Percentiles rank a stretch among this genome's conserved stretches.
phyloP scores from a whole-genome alignment of 495 filamentous ascomycete genomes.

The Penicillium longicatenatum region DNA sequence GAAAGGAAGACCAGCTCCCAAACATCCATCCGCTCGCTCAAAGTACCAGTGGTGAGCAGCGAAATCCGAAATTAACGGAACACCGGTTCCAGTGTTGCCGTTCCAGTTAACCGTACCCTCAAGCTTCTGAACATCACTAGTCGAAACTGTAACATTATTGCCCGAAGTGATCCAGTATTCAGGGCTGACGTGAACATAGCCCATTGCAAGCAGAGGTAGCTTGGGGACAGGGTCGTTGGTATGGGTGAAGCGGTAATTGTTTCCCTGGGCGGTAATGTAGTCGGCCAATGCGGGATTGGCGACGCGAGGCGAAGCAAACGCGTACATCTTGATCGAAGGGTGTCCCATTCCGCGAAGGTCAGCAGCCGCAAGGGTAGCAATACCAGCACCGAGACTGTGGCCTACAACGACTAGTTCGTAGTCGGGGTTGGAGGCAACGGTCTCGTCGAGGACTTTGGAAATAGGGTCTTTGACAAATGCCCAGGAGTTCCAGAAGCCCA shows the following conservation, averaged over 20 bases:
- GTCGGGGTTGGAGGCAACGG: slow-evolving; percentile 39
- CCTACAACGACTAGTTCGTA: slow-evolving; percentile 60
- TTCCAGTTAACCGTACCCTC: slow-evolving; percentile 34
- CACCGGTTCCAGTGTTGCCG: slow-evolving; percentile 46
- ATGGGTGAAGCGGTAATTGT: slow-evolving; percentile 67
- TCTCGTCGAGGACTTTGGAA: slow-evolving; percentile 33
- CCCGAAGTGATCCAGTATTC: slow-evolving; percentile 58
- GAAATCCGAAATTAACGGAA: slow-evolving; percentile 18
- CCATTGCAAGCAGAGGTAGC: slow-evolving; percentile 56
- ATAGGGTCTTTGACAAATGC: slow-evolving; percentile 40
- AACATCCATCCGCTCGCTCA: slow-evolving; percentile 29
- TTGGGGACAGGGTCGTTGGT: slow-evolving; percentile 63
- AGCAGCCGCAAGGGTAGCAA: slow-evolving; percentile 60
- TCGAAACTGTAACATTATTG: slow-evolving; percentile 35
- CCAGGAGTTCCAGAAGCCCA: slow-evolving; percentile 59
- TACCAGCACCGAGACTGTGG: slow-evolving; percentile 65
- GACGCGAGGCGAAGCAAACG: slow-evolving; percentile 66
- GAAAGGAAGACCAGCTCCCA: slow-evolving; percentile 25
- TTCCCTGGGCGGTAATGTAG: slow-evolving; percentile 54
- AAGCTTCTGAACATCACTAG: slow-evolving; percentile 36
- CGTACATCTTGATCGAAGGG: slow-evolving; percentile 50
- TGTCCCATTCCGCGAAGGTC: slow-evolving; percentile 52
- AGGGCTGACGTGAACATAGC: slow-evolving; percentile 62
- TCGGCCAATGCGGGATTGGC: slow-evolving; percentile 56
- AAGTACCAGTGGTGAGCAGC: slow-evolving; percentile 53